Conservation (phyloP, 2,329 filamentous ascomycete species). For the Colletotrichum sp. region DNA sequence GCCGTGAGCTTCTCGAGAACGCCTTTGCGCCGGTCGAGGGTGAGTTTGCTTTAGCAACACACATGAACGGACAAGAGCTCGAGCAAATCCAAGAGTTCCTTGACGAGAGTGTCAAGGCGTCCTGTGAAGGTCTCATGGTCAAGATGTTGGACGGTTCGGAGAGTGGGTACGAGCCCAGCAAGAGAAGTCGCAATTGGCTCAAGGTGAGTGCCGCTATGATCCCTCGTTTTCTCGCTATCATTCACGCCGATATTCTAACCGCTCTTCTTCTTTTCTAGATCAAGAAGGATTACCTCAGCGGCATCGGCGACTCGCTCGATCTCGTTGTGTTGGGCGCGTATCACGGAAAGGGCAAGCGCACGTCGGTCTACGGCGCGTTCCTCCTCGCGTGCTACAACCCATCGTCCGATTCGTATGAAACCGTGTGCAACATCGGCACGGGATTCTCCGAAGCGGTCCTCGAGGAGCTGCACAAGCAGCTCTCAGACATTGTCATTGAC, state of each 20-base stretch:
- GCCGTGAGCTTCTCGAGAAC: conserved; percentile 74
- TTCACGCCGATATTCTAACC: not conserved
- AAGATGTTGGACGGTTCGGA: conserved; percentile 97
- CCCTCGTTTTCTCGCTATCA: not conserved
- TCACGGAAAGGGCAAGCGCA: conserved; percentile 92
- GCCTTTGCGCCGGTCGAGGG: conserved; percentile 83
- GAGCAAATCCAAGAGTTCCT: conserved; percentile 93
- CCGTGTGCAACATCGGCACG: conserved; percentile 97
- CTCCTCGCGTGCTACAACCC: conserved; percentile 93
- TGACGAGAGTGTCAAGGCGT: conserved; percentile 93
- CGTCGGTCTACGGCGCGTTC: conserved; percentile 94
- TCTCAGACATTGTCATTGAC: conserved; percentile 83
- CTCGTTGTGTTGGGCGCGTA: conserved; percentile 96
- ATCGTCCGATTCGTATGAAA: conserved; percentile 82
- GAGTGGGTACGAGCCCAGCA: conserved; percentile 94
- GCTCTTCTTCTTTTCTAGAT: conserved; percentile 57
- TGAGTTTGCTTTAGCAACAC: conserved; percentile 89
- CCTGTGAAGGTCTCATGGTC: conserved; percentile 97
- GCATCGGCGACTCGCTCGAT: conserved; percentile 93
- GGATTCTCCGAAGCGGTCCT: conserved; percentile 95
- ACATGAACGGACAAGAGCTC: conserved; percentile 84
- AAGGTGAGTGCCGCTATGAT: conserved; percentile 63
- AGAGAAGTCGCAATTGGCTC: conserved; percentile 96
- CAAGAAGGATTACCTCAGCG: conserved; percentile 97
- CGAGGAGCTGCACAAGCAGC: conserved; percentile 80